phyloP scores from a whole-genome alignment of 805 yeast genomes.

The Lachancea fermentati region DNA sequence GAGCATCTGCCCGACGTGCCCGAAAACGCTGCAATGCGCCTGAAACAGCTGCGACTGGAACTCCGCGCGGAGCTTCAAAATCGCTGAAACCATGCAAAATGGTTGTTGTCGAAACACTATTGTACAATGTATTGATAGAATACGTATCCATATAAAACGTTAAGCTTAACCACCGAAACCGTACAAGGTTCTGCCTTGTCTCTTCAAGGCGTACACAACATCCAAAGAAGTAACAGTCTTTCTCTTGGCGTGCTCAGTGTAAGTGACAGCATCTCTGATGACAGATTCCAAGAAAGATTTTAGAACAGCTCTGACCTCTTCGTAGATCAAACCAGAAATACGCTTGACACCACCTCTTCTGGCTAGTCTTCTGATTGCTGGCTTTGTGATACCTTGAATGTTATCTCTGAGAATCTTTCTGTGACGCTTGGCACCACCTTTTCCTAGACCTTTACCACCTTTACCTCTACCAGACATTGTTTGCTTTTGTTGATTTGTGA shows the following conservation, averaged over 20 bases:
- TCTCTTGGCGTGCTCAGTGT: conserved; percentile 99
- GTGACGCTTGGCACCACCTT: conserved; percentile 99
- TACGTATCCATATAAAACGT: neutral
- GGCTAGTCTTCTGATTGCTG: conserved; percentile 99
- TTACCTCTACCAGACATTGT: conserved; percentile 98
- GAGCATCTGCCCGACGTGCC: conserved; percentile 13
- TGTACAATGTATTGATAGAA: too few species aligned
- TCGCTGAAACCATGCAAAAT: too few species aligned
- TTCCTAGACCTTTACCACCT: conserved; percentile 99
- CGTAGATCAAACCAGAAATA: conserved; percentile 97
- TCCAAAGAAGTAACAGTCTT: conserved; percentile 98
- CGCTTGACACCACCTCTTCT: conserved; percentile 99
- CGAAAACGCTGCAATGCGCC: neutral
- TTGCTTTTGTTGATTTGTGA: conserved; percentile 12
- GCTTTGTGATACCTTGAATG: conserved; percentile 99
- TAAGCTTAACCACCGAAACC: conserved; percentile 99
- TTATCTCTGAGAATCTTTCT: conserved; percentile 98
- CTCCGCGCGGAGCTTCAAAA: too few species aligned
- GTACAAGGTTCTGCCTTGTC: conserved; percentile 99
- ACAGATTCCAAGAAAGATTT: conserved; percentile 95
- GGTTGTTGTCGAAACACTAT: too few species aligned
- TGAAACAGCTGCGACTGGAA: neutral
- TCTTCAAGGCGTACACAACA: conserved; percentile 98
- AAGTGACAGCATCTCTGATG: conserved; percentile 98
- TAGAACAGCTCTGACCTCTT: conserved; percentile 95